A percentile compares a stretch with the other conserved stretches of the same genome.
Conservation (phyloP, 441 rosid genomes). For the Gossypium davidsonii region DNA sequence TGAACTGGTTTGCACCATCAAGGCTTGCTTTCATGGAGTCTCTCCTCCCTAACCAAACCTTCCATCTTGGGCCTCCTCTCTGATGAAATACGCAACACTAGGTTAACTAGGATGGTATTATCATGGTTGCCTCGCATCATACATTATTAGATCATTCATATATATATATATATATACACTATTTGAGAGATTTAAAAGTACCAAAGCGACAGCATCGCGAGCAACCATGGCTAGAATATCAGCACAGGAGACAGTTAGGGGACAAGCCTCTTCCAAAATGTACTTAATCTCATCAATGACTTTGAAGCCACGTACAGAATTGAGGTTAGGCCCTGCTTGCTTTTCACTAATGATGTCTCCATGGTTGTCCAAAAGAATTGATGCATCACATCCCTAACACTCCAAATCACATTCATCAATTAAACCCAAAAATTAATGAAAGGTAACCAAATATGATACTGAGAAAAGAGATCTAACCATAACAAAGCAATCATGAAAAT, state of each 20-base stretch:
- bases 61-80: slow-evolving; percentile 80
- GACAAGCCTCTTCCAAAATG: slow-evolving; percentile 68
- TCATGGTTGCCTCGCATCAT: neutral
- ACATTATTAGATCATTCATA: neutral
- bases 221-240: slow-evolving; percentile 68
- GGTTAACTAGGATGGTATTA: neutral
- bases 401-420: neutral
- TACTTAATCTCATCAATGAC: slow-evolving; percentile 69
- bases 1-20: slow-evolving; percentile 54
- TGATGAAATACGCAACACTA: neutral
- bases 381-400: slow-evolving; percentile 75
- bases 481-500: slow-evolving; percentile 85
- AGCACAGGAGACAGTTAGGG: slow-evolving; percentile 64
- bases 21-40: slow-evolving; percentile 68
- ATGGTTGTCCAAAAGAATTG: slow-evolving; percentile 54
- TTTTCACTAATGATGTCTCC: slow-evolving; percentile 68
- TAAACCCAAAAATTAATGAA: neutral
- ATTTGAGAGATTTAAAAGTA: slow-evolving; percentile 8
- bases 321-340: slow-evolving; percentile 53
- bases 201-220: slow-evolving; percentile 65
- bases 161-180: too few relatives aligned
- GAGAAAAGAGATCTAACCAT: slow-evolving; percentile 33
- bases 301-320: slow-evolving; percentile 63
- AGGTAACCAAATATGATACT: neutral
- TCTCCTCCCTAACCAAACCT: slow-evolving; percentile 58